phyloP scores from a whole-genome alignment of 257 asterid species.

The Solanum megistacrolobum region DNA sequence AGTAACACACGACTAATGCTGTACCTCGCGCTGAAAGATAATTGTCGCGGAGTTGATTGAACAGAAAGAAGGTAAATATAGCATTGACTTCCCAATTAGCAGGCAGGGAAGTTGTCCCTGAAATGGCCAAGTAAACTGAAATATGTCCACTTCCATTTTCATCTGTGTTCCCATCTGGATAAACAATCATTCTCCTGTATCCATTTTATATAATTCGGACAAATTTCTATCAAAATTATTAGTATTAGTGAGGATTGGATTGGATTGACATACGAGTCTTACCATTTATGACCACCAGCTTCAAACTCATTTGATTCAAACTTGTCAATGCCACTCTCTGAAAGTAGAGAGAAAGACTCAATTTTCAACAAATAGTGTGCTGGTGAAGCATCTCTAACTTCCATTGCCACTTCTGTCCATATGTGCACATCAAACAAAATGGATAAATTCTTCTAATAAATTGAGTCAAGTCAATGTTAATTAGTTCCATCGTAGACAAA shows the following conservation, averaged over 20 bases:
- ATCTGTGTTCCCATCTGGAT: neutral
- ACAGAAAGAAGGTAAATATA: slow-evolving; percentile 2
- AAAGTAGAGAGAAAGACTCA: neutral
- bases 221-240: too few relatives aligned
- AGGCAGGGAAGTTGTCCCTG: neutral
- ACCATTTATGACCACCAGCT: neutral
- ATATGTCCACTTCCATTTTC: neutral
- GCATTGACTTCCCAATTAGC: neutral
- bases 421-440: too few relatives aligned
- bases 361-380: neutral
- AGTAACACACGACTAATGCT: too few relatives aligned
- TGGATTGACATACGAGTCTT: neutral
- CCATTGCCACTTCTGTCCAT: too few relatives aligned
- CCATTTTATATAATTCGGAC: too few relatives aligned
- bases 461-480: too few relatives aligned
- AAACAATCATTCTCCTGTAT: neutral
- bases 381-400: neutral
- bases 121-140: neutral
- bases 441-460: too few relatives aligned
- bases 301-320: neutral
- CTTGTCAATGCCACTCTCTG: neutral
- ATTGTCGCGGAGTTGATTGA: neutral
- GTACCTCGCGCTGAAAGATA: neutral
- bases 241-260: neutral
- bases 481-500: too few relatives aligned